These are phyloP conservation scores for Drosera spatulata DNA, from an alignment of 179 eudicot species.

Conservation along the genomic window DNA sequence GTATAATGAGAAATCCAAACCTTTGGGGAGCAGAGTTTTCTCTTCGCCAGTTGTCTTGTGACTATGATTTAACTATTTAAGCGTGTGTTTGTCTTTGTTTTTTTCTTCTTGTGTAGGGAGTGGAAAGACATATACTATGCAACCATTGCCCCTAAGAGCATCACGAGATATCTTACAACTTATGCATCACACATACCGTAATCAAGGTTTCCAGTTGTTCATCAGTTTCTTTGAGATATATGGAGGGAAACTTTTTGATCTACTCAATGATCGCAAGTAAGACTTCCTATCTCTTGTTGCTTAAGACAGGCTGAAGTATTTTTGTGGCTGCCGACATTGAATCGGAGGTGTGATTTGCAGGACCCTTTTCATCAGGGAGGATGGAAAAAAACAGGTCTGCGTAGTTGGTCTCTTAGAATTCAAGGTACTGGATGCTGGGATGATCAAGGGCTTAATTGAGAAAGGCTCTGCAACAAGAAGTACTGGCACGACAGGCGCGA, in stretches of 20 bases:
- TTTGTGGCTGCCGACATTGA: background rate
- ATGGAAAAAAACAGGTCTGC: slow-evolving; percentile 93
- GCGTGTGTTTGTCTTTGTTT: background rate
- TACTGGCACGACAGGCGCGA: slow-evolving; percentile 61
- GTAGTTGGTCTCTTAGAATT: slow-evolving; percentile 97
- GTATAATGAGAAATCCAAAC: no score
- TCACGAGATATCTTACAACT: slow-evolving; percentile 77
- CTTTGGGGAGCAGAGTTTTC: background rate
- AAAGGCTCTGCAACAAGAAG: slow-evolving; percentile 90
- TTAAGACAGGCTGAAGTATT: background rate
- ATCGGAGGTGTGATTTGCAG: slow-evolving; percentile 19
- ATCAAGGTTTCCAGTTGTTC: slow-evolving; percentile 85
- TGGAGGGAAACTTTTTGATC: slow-evolving; percentile 93
- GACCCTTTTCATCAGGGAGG: slow-evolving; percentile 88
- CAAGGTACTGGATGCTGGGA: slow-evolving; percentile 64
- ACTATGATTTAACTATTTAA: background rate
- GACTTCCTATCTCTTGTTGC: slow-evolving; percentile 6
- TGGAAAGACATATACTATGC: slow-evolving; percentile 96
- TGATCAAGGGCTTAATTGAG: slow-evolving; percentile 73
- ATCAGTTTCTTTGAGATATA: slow-evolving; percentile 98
- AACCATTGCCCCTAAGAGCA: slow-evolving; percentile 89
- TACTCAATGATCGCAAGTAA: slow-evolving; percentile 85
- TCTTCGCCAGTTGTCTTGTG: background rate
- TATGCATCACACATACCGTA: slow-evolving; percentile 71
- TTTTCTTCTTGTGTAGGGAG: slow-evolving; percentile 47